Conservation (phyloP, 1,284 basidiomycete genomes). For the Puccinia novopanici region DNA sequence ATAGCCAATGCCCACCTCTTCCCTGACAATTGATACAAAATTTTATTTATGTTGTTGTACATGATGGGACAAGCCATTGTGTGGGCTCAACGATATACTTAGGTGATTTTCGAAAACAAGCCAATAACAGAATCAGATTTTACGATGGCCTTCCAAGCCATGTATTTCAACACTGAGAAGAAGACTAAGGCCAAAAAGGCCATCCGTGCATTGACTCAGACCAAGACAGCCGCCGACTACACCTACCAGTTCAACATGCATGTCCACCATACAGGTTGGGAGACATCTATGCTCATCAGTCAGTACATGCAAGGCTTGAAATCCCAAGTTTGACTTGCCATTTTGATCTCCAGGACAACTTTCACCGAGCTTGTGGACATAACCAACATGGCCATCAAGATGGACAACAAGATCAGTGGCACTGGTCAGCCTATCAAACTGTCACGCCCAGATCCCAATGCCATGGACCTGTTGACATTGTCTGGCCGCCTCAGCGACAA, state of each 20-base stretch:
- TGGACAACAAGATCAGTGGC: conserved; percentile 10
- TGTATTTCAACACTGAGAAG: not conserved
- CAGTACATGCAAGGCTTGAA: not conserved
- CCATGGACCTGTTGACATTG: not conserved
- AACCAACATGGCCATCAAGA: not conserved
- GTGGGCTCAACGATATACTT: not conserved
- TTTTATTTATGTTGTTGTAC: not conserved
- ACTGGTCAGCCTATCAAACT: not conserved
- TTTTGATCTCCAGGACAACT: not conserved
- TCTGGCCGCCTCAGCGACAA: not conserved
- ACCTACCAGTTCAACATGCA: conserved; percentile 19
- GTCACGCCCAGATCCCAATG: not conserved
- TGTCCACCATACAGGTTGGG: conserved; percentile 4
- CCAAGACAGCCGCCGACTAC: not conserved
- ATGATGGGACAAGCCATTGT: not conserved
- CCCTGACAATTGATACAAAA: not conserved
- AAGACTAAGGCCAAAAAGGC: not conserved
- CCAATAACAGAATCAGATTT: not conserved
- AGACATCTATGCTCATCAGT: not conserved
- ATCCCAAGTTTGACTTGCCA: not conserved
- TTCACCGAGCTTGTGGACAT: not conserved
- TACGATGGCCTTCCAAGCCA: not conserved
- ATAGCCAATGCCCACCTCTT: not conserved
- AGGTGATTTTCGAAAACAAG: no score
- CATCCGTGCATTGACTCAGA: not conserved